Conservation (phyloP, 345 rosid genomes). For the Gossypium thurberi region DNA sequence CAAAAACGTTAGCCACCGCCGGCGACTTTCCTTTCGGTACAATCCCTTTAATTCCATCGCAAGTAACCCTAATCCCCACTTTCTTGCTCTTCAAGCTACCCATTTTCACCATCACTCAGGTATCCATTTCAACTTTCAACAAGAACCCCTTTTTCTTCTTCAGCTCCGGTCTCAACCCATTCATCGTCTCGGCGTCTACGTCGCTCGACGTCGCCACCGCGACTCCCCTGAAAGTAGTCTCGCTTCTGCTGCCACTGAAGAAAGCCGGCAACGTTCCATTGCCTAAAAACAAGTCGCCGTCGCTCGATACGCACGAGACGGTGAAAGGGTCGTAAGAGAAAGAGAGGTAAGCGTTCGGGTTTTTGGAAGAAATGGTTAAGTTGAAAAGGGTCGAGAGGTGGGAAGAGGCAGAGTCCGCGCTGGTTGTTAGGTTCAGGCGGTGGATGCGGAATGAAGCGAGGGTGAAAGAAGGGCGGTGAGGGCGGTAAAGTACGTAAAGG, state of each 20-base stretch:
- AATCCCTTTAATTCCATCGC: constrained; percentile 57
- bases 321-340: constrained; percentile 63
- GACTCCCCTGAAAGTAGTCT: constrained; percentile 49
- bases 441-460: constrained; percentile 61
- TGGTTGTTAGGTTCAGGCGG: constrained; percentile 59
- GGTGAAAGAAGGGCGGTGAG: constrained; percentile 67
- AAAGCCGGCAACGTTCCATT: constrained; percentile 68
- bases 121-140: constrained; percentile 51
- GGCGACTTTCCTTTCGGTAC: constrained; percentile 71
- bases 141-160: constrained; percentile 38
- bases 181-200: constrained; percentile 59
- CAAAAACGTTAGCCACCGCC: constrained; percentile 38
- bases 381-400: constrained; percentile 65
- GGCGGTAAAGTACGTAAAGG: constrained; percentile 66
- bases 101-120: constrained; percentile 51
- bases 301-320: constrained; percentile 28
- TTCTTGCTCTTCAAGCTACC: constrained; percentile 61
- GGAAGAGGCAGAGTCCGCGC: constrained; percentile 57
- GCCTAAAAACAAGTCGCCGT: constrained; percentile 41
- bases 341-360: constrained; percentile 67
- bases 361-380: constrained; percentile 63
- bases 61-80: constrained; percentile 66
- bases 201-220: constrained; percentile 47
- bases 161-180: constrained; percentile 66
- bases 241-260: constrained; percentile 42